Percentiles rank a stretch among this genome's conserved stretches.
Evolutionary conservation across 2,329 filamentous ascomycete genomes (phyloP).

Genomic region (Neonectria neomacrospora): DNA sequence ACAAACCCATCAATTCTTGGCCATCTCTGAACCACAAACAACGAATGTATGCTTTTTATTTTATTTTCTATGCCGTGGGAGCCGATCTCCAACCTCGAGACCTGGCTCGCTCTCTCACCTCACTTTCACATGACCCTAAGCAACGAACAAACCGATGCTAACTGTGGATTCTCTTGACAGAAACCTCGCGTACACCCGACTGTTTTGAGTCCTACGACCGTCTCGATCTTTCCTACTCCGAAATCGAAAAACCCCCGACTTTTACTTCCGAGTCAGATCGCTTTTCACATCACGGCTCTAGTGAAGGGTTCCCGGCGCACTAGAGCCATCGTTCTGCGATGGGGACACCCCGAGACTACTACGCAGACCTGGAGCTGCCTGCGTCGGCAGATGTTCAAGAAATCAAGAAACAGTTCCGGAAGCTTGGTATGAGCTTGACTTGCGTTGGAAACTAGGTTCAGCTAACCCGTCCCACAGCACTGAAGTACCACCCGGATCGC

Average conservation of each 20-base stretch:
- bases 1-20: background rate
- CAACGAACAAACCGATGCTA: constrained; percentile 19
- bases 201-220: background rate
- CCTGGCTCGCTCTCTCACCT: background rate
- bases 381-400: constrained; percentile 76
- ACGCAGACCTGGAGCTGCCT: constrained; percentile 81
- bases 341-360: constrained; percentile 75
- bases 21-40: background rate
- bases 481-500: constrained; percentile 89
- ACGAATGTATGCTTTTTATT: constrained; percentile 16
- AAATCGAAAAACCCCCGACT: background rate
- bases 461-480: constrained; percentile 62
- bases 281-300: constrained; percentile 11
- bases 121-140: background rate
- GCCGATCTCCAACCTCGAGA: background rate
- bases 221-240: background rate
- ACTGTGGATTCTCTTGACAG: constrained; percentile 14
- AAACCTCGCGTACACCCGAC: constrained; percentile 1
- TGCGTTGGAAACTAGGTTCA: background rate
- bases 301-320: constrained; percentile 17
- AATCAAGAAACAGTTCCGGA: constrained; percentile 87
- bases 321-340: constrained; percentile 42
- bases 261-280: constrained; percentile 3
- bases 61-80: no score
- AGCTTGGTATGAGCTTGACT: constrained; percentile 69